Conservation (phyloP, 139 green algal species). For the Micractinium conductrix region DNA sequence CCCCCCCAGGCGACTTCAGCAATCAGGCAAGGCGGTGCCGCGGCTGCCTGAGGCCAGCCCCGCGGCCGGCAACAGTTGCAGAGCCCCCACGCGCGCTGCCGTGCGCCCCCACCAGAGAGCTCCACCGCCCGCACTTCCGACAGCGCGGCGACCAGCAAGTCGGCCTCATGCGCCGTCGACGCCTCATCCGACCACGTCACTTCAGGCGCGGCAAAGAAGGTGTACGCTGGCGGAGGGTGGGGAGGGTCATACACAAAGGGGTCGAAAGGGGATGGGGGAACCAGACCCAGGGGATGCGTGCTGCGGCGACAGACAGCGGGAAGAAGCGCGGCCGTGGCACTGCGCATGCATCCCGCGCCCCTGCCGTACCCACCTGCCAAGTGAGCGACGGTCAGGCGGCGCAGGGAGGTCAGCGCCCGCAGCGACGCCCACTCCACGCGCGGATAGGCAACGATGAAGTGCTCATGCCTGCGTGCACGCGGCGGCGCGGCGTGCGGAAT, state of each 20-base stretch:
- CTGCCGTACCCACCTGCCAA: no score
- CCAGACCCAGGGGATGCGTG: no score
- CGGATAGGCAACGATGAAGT: constrained; percentile 13
- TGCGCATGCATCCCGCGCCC: no score
- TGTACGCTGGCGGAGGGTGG: no score
- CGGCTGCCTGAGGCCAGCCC: no score
- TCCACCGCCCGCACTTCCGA: not conserved
- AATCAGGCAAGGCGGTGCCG: no score
- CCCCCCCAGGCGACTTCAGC: no score
- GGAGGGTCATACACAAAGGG: no score
- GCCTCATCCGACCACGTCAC: not conserved
- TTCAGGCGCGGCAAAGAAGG: not conserved
- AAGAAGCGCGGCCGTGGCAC: no score
- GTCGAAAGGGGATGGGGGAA: no score
- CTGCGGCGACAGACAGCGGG: no score
- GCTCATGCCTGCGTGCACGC: not conserved
- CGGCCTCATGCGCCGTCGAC: not conserved
- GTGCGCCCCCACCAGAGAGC: not conserved
- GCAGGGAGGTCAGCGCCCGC: not conserved
- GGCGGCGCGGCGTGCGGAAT: not conserved
- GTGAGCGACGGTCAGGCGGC: not conserved
- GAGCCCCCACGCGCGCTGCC: not conserved
- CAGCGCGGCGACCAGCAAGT: not conserved
- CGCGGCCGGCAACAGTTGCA: no score
- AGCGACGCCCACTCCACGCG: constrained; percentile 2